Evolutionary conservation across 192 early-diverging fungal genomes (phyloP), one percentile per base, ranked within the genome.

Genomic region (Backusella mclennaniae): DNA sequence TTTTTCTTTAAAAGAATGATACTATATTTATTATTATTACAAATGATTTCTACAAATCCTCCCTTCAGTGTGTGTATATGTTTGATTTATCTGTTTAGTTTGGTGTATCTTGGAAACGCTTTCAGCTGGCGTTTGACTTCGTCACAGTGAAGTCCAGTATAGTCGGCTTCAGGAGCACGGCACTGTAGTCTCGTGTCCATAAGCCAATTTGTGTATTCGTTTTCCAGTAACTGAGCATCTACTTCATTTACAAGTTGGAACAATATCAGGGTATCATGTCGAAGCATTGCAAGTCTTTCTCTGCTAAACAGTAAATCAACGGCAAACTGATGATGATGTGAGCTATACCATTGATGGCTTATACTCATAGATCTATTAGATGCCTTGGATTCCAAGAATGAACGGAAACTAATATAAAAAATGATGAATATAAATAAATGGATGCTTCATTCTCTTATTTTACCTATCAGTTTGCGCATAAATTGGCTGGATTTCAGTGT

Each of bases 201-300:
- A 35, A 88, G 73, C 87, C 87, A 88, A 68, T 88, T 88, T 15
- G 85, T 74, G 73, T 86, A 88, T 53, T 86, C 87, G 4, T 79
- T 84, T 44, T 86, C 84, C 23, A 84, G 36, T 69, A 88, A 49
- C 36, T 79, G 79, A n/a, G 73, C 75, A 72, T 88, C 87, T 26
- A 86, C 53, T 23, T 83, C 78, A 76, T 88, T 88, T 36, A 88
- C 53, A 19, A 84, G 71, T 38, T 79, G 77, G 71, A 88, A 88
- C 1, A 80, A 77, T 44, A 85, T 67, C 36, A 88, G 44, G 41
- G 83, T 67, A 73, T 88, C 87, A 56, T 88, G 84, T 69, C 87
- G 66, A 52, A 88, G 52, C 15, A 86, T 80, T 19, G 85, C 87
- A 35, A 88, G 69, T 36, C 82, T 76, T 67, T 88, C 83, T 26